Conservation (phyloP, 1,139 yeast genomes). For the Nakaseomyces nivariensis region DNA sequence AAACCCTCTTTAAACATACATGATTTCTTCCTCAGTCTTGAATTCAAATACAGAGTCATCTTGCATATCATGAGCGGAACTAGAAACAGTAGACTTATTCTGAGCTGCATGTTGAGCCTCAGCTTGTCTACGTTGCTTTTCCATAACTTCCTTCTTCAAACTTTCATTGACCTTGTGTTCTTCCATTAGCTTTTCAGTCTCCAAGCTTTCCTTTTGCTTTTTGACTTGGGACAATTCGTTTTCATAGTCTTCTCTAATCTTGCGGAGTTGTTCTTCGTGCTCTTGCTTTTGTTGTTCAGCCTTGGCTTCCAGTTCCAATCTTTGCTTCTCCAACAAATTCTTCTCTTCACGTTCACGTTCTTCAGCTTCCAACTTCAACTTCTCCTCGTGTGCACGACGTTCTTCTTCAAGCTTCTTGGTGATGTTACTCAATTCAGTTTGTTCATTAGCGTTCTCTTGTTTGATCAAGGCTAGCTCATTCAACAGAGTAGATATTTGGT, state of each 20-base stretch:
- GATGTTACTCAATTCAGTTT: slow-evolving; percentile 18
- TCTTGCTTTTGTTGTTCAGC: slow-evolving; percentile 13
- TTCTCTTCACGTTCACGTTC: slow-evolving; percentile 21
- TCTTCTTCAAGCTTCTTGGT: slow-evolving; percentile 24
- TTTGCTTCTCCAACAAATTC: slow-evolving; percentile 18
- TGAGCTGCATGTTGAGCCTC: slow-evolving; percentile 11
- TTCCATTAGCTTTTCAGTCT: slow-evolving; percentile 8
- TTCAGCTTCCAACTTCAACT: slow-evolving; percentile 20
- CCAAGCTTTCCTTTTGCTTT: slow-evolving; percentile 9
- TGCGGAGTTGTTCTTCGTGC: slow-evolving; percentile 19
- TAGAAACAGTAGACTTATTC: not conserved
- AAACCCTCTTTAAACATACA: slow-evolving; percentile 7
- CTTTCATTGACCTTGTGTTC: slow-evolving; percentile 10
- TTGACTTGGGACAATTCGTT: slow-evolving; percentile 9
- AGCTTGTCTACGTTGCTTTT: slow-evolving; percentile 10
- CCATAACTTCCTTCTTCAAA: slow-evolving; percentile 8
- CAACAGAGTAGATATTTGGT: slow-evolving; percentile 15
- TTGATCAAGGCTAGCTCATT: slow-evolving; percentile 19
- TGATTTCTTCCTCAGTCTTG: slow-evolving; percentile 23
- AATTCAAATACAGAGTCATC: slow-evolving; percentile 21
- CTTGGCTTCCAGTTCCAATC: slow-evolving; percentile 16
- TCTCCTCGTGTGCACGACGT: slow-evolving; percentile 20
- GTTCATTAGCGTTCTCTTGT: slow-evolving; percentile 25
- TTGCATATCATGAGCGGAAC: not conserved
- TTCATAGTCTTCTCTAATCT: slow-evolving; percentile 15